phyloP scores from a whole-genome alignment of 768 basidiomycete species.

The Mycena pura region DNA sequence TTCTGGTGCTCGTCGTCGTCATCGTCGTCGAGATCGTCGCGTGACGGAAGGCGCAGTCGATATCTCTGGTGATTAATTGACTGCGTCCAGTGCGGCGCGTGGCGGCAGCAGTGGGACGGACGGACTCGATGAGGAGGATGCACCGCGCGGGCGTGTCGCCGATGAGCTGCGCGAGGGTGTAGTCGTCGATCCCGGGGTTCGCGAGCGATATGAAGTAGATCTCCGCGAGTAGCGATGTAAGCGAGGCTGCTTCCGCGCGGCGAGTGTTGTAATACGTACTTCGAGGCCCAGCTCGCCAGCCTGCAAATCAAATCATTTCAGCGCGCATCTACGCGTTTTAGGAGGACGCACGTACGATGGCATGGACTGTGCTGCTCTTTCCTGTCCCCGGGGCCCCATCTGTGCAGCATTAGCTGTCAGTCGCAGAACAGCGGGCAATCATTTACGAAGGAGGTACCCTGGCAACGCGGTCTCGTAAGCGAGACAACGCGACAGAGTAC shows the following conservation, averaged over 20 bases:
- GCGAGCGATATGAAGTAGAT: neutral
- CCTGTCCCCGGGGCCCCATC: conserved; percentile 11
- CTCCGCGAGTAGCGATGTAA: neutral
- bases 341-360: neutral
- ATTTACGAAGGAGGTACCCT: neutral
- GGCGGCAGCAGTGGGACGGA: too few species aligned
- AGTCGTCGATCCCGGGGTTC: neutral
- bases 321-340: neutral
- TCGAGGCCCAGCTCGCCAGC: conserved; percentile 8
- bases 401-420: neutral
- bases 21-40: neutral
- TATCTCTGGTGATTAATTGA: neutral
- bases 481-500: conserved; percentile 13
- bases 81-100: too few species aligned
- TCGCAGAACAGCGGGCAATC: neutral
- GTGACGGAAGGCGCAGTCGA: conserved; percentile 1
- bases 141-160: neutral
- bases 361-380: neutral
- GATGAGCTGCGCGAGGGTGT: neutral
- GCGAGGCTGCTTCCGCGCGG: neutral
- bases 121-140: neutral
- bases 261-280: neutral
- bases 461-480: neutral
- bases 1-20: neutral
- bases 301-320: neutral